Base-by-base conservation (phyloP, 192 early-diverging fungal species). In the Coemansia sp. region DNA sequence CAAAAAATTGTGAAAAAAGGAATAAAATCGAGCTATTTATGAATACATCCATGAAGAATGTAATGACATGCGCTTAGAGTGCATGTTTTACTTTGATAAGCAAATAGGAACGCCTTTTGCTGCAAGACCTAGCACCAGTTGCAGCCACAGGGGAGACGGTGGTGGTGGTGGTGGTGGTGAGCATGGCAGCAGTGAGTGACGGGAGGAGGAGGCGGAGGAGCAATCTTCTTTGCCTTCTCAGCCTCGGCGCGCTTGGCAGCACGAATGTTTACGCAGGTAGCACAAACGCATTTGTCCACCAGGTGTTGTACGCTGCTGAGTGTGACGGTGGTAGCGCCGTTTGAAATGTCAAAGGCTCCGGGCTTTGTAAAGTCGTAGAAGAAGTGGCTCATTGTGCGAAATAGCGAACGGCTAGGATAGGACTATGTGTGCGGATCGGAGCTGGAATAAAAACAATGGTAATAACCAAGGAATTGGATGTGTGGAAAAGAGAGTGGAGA, bases 341-440 rank as follows among this genome's bases (percentile, higher is more conserved):
- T 63, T 25, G 64, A 63, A 47, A 74, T 55, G 52, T 67, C 64
- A 25, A 67, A 61, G 26, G 59, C 50, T 6, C 46, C 52, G 30
- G 55, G 44, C 59, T 74, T 67, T 49, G 59, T 35, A 56, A 67
- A 60, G 53, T 74, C 64, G 47, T 59, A 59, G 59, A 42, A 27
- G 32, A 67, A 67, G 33, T 54, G 59, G 55, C 41, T 66, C 58
- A 65, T 73, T 34, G 59, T 36, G n/a, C 33, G 9, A 28, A 15
- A 23, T 14, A 27, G 22, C 26, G 7, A 22, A 34, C 15, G 15
- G 30, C 20, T 20, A 15, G 43, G 14, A 28, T 27, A 28, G 40
- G 40, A 24, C 24, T 13, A 7, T 11, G 10, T 42, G 24, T n/a
- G n/a, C n/a, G n/a, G n/a, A n/a, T n/a, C n/a, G n/a, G n/a, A n/a